Percentiles rank a stretch among this genome's conserved stretches.
phyloP scores from a whole-genome alignment of 140 eudicot genomes.

The Senecio squalidus region DNA sequence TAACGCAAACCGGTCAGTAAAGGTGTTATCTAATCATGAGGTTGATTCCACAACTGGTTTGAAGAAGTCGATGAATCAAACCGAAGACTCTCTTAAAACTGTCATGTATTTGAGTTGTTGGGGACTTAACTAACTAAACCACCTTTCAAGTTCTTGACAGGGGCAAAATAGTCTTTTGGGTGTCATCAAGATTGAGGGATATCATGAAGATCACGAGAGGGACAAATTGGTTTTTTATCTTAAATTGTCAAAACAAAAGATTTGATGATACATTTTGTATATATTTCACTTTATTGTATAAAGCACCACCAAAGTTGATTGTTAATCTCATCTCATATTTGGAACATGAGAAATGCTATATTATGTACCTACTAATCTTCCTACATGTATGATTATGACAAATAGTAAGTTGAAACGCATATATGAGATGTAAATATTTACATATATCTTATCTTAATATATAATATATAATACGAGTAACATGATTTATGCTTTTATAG shows the following conservation, averaged over 20 bases:
- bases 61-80: constrained; percentile 18
- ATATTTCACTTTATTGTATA: background rate
- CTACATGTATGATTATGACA: too few relatives aligned
- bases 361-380: too few relatives aligned
- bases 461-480: too few relatives aligned
- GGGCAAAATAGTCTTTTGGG: constrained; percentile 17
- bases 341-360: too few relatives aligned
- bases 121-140: constrained; percentile 35
- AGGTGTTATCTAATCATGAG: constrained; percentile 13
- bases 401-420: too few relatives aligned
- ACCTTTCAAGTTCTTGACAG: background rate
- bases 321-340: too few relatives aligned
- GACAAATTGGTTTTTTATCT: constrained; percentile 4
- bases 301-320: too few relatives aligned
- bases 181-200: background rate
- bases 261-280: constrained; percentile 1
- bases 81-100: constrained; percentile 44
- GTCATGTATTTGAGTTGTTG: constrained; percentile 63
- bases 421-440: too few relatives aligned
- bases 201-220: too few relatives aligned
- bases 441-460: too few relatives aligned
- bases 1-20: constrained; percentile 19
- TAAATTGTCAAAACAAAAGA: background rate
- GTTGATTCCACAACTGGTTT: constrained; percentile 4
- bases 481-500: too few relatives aligned